Evolutionary conservation across 495 filamentous ascomycete species (phyloP).

Genomic region (Tuber aestivum): DNA sequence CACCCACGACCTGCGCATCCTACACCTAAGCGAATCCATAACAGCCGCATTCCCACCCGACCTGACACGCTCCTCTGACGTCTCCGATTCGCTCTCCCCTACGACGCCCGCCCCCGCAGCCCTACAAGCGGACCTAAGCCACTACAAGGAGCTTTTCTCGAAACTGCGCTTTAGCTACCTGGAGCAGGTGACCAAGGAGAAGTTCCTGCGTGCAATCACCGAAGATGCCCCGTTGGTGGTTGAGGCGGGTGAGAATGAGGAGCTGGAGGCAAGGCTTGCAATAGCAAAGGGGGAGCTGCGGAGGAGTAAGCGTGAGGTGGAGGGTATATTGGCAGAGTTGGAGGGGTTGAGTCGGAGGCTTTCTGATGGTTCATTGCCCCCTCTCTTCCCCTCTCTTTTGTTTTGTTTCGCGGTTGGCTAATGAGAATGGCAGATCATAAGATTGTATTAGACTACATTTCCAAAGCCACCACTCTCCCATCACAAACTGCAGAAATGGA

Average conservation of each 20-base stretch:
- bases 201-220: constrained; percentile 70
- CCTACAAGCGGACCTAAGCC: constrained; percentile 23
- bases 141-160: constrained; percentile 69
- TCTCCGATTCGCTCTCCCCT: constrained; percentile 11
- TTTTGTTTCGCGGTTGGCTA: not conserved
- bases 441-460: constrained; percentile 46
- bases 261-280: constrained; percentile 64
- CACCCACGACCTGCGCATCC: constrained; percentile 24
- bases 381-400: constrained; percentile 22
- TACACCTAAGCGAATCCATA: constrained; percentile 27
- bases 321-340: constrained; percentile 63
- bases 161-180: constrained; percentile 94
- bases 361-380: not conserved
- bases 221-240: constrained; percentile 82
- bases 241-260: constrained; percentile 71
- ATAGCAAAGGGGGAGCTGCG: constrained; percentile 70
- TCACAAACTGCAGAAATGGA: constrained; percentile 58
- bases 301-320: constrained; percentile 70
- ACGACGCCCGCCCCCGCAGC: constrained; percentile 16
- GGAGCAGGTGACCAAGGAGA: constrained; percentile 75
- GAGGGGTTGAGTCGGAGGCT: constrained; percentile 63
- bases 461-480: constrained; percentile 57
- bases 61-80: constrained; percentile 18
- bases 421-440: constrained; percentile 6
- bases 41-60: constrained; percentile 10